Base-by-base conservation (phyloP, 2,329 filamentous ascomycete genomes). In the Chaetothyriales sp. region DNA sequence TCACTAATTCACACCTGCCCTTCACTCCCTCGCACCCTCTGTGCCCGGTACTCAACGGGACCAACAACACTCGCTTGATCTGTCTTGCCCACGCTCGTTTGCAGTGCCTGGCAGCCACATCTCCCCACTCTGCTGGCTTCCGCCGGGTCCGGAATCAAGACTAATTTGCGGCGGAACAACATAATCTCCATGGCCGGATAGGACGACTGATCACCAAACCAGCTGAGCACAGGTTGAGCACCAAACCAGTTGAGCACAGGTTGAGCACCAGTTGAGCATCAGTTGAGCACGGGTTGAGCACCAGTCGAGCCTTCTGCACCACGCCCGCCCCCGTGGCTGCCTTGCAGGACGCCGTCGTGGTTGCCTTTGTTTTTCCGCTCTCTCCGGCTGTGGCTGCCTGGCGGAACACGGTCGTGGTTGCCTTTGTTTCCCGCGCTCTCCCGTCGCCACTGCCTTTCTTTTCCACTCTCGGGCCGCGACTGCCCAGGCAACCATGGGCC, bases 401-500 rank as follows among this genome's bases (percentile, higher is more conserved):
- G n/a, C n/a, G n/a, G n/a, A n/a, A n/a, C n/a, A n/a, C n/a, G n/a
- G n/a, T n/a, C n/a, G n/a, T n/a, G n/a, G n/a, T n/a, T n/a, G n/a
- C n/a, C n/a, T n/a, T n/a, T n/a, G n/a, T n/a, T n/a, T n/a, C n/a
- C n/a, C n/a, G n/a, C n/a, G n/a, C n/a, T n/a, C n/a, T n/a, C n/a
- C n/a, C n/a, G n/a, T n/a, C n/a, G n/a, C n/a, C n/a, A n/a, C n/a
- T n/a, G n/a, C n/a, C n/a, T n/a, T n/a, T n/a, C n/a, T n/a, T 46
- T 46, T 28, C 9, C 5, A 46, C 25, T 18, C 10, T 10, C 8
- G 5, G 10, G 33, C 33, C 33, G 2, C 33, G 15, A 40, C 45
- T 44, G 33, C 40, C 29, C 33, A 45, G 46, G 43, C 29, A 53
- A 59, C 49, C 44, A 60, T 60, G 58, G 57, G 57, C 33, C 57